Conservation (phyloP, 169 alveolate genomes). For the Condylostoma magnum region DNA sequence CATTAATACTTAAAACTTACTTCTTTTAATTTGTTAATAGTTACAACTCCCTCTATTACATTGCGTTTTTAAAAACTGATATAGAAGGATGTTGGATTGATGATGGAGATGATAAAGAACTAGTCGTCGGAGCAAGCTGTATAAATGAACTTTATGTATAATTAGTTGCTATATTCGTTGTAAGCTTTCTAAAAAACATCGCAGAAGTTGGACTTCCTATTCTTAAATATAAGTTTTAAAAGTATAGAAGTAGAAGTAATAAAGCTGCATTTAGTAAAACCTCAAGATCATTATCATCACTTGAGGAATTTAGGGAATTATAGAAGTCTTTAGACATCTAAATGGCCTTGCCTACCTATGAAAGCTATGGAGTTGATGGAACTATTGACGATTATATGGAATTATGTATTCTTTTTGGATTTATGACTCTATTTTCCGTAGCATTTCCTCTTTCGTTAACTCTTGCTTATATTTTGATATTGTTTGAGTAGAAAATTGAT, state of each 20-base stretch:
- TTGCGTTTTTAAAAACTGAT: constrained; percentile 23
- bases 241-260: no score
- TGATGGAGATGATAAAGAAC: no score
- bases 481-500: constrained; percentile 33
- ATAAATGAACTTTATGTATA: no score
- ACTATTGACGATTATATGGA: constrained; percentile 38
- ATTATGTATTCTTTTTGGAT: constrained; percentile 40
- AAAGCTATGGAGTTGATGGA: constrained; percentile 1
- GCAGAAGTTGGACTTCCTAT: no score
- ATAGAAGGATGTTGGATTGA: constrained; percentile 28
- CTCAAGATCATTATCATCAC: neutral
- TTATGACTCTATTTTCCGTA: constrained; percentile 44
- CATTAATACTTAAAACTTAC: constrained; percentile 29
- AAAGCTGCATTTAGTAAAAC: neutral
- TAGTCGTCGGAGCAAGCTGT: no score
- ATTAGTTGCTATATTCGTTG: no score
- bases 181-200: no score
- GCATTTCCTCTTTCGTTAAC: constrained; percentile 48
- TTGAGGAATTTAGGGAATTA: neutral
- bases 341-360: neutral
- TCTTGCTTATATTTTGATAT: constrained; percentile 30
- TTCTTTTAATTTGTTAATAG: constrained; percentile 38
- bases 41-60: constrained; percentile 30
- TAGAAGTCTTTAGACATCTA: neutral
- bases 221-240: no score